Base-by-base conservation (phyloP, 1,284 basidiomycete species). In the Wolfiporia cocos region DNA sequence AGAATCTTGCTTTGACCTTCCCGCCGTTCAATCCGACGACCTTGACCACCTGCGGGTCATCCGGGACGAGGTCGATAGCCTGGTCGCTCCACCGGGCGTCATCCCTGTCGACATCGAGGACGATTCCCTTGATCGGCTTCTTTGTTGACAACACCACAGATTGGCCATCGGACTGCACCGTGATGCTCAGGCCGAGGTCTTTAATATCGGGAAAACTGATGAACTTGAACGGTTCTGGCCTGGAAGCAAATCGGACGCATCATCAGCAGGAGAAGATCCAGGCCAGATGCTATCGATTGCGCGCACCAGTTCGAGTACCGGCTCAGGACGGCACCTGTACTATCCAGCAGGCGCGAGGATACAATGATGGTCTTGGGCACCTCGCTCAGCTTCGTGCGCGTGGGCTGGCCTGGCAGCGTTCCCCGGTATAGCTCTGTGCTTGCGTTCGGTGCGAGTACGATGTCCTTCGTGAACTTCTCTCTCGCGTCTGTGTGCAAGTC, bases 211-310 rank as follows among this genome's bases (percentile, higher is more conserved):
- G 88, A 71, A 92, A 92, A 36, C 76, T 70, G 61, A 94, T 81
- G 64, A 79, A 93, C 65, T 95, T 94, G 73, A 84, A 93, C 21
- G 92, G 92, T 61, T 92, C 87, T 10, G 87, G 87, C 88, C 87
- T 91, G 55, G 57, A 39, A 42, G n/a, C 22, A 18, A 28, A 28
- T 14, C 9, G 14, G 14, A 14, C 35, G 21, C 37, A 39, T 22
- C 36, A 20, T 38, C 41, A 36, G 19, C 15, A 20, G 18, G 24
- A 14, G 31, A 39, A 22, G 22, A 7, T n/a, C 29, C n/a, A n/a
- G n/a, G n/a, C n/a, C n/a, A 32, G 37, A 11, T 19, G 35, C 31
- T 34, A 34, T 34, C 32, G 32, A 34, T n/a, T n/a, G n/a, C n/a
- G 62, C 66, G 45, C 47, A 86, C 86, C 86, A 89, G 58, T 89